Base-by-base conservation (phyloP, 306 rosid species). In the Cicer bijugum region DNA sequence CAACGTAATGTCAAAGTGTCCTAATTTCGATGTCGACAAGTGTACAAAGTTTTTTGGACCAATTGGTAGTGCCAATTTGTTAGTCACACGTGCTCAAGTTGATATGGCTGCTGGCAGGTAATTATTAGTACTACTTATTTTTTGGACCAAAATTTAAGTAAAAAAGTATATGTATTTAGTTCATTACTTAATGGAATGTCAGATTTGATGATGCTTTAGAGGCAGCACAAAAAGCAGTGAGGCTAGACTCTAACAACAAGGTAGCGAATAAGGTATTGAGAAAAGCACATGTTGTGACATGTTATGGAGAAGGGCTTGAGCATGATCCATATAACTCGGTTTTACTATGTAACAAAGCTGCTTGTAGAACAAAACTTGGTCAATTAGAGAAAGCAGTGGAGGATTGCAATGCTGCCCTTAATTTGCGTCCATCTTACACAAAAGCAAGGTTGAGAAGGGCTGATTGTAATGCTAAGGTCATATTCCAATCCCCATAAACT, bases 401-500 rank as follows among this genome's bases (percentile, higher is more conserved):
- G 28, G 97, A 93, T 75, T 93, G 98, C 79, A 81, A 33, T 10
- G 74, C 80, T 53, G 91, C 98, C 11, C 89, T 93, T 10, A 85
- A 75, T 37, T 79, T 85, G 15, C 86, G 97, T 8, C 97, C 96
- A 6, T 86, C 89, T 17, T 93, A 93, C 71, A 48, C 28, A 69
- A 93, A 89, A 78, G 97, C 98, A 16, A 89, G 98, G 69, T 72
- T 89, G 39, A 81, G 98, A 84, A 87, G 97, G 72, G 98, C 96
- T 12, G 92, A 93, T 75, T 91, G 91, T 84, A 79, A 91, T 65
- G 86, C 84, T 37, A 93, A 93, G 98, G 98, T 59, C 7, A 59
- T 6, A 6, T n/a, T 59, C 23, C 3, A 20, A 20, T 20, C 28
- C 28, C 2, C 28, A 20, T 20, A 20, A 20, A 33, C 6, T 23